Conservation (phyloP, 2,329 filamentous ascomycete genomes). For the Myriangium duriaei region DNA sequence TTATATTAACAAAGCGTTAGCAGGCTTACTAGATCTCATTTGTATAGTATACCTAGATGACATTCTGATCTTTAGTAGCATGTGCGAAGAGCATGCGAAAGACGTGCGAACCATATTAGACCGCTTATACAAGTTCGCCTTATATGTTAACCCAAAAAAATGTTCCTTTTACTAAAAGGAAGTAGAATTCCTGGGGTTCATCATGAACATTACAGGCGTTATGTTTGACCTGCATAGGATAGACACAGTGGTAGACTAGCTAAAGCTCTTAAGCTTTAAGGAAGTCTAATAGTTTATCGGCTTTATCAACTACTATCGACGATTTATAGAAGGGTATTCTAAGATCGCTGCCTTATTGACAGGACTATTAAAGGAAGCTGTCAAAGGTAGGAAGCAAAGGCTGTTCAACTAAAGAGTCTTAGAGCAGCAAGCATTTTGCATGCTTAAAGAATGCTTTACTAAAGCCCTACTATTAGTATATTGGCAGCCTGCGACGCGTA, state of each 20-base stretch:
- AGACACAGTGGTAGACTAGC: constrained; percentile 1
- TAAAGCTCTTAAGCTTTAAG: not conserved
- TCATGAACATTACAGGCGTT: constrained; percentile 7
- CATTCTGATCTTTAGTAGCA: constrained; percentile 20
- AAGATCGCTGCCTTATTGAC: constrained; percentile 3
- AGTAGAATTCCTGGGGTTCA: constrained; percentile 13
- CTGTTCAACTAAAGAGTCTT: too few species aligned
- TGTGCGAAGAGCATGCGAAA: constrained; percentile 9
- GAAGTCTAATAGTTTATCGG: constrained; percentile 11
- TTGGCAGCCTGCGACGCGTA: not conserved
- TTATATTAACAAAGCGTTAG: constrained; percentile 17
- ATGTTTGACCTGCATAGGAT: constrained; percentile 3
- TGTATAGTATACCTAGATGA: constrained; percentile 21
- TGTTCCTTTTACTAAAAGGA: constrained; percentile 10
- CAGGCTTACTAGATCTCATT: constrained; percentile 10
- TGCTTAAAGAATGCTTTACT: constrained; percentile 10
- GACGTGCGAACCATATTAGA: constrained; percentile 6
- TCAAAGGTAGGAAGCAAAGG: too few species aligned
- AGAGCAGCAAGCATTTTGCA: not conserved
- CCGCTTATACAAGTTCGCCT: not conserved
- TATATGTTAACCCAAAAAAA: constrained; percentile 13
- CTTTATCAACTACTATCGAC: constrained; percentile 11
- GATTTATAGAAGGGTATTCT: constrained; percentile 6
- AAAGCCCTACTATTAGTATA: not conserved
- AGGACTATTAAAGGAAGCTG: constrained; percentile 2